Evolutionary conservation across 768 basidiomycete species (phyloP).

Genomic region (Lactifluus echinatus): DNA sequence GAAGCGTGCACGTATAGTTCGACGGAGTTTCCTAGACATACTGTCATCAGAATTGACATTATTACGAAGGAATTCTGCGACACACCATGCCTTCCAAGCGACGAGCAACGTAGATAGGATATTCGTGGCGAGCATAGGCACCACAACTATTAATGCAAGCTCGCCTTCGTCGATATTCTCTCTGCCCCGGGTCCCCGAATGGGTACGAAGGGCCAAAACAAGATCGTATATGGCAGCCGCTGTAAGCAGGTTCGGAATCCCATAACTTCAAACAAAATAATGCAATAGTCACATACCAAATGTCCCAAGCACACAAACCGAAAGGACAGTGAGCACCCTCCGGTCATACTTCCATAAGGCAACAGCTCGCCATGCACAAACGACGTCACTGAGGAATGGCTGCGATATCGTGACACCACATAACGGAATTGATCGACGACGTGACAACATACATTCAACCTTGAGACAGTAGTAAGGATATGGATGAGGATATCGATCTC

Average conservation of each 20-base stretch:
- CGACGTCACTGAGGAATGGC: conserved; percentile 15
- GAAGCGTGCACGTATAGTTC: not conserved
- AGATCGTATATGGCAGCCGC: conserved; percentile 2
- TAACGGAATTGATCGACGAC: too few species aligned
- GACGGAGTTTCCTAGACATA: conserved; percentile 3
- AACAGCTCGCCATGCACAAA: conserved; percentile 13
- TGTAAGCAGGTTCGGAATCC: not conserved
- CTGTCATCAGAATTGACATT: not conserved
- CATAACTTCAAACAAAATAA: not conserved
- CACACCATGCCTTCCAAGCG: conserved; percentile 17
- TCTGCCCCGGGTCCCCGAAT: not conserved
- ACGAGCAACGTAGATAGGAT: conserved; percentile 7
- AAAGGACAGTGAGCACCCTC: conserved; percentile 7
- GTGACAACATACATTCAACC: conserved; percentile 4
- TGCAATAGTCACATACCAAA: not conserved
- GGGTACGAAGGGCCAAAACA: not conserved
- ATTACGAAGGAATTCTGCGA: not conserved
- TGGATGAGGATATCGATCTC: not conserved
- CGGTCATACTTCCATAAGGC: conserved; percentile 12
- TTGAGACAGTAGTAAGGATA: not conserved
- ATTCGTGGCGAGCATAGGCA: conserved; percentile 15
- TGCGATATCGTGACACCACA: not conserved
- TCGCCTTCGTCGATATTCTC: not conserved
- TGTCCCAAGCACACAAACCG: conserved; percentile 4
- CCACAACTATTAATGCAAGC: conserved; percentile 7